A percentile compares a stretch with the other conserved stretches of the same genome.
Conservation (phyloP, 2,329 filamentous ascomycete species). For the Westerdykella sp. region DNA sequence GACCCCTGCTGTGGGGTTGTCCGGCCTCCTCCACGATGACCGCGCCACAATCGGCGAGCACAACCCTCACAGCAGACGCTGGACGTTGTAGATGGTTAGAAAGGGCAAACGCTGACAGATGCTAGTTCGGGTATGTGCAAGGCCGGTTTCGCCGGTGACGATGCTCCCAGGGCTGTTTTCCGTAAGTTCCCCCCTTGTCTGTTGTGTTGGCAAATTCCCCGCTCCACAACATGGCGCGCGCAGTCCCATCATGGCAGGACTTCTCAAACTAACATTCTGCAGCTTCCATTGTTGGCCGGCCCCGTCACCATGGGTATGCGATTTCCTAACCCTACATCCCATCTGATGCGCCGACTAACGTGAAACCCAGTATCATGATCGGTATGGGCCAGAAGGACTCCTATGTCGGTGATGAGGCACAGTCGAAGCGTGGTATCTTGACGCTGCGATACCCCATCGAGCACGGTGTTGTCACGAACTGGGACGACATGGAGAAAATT, state of each 20-base stretch:
- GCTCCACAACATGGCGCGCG: neutral
- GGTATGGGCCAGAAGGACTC: slow-evolving; percentile 99
- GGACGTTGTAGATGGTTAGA: slow-evolving; percentile 13
- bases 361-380: slow-evolving; percentile 86
- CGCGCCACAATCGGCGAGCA: slow-evolving; percentile 17
- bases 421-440: slow-evolving; percentile 99
- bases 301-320: slow-evolving; percentile 98
- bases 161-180: slow-evolving; percentile 99
- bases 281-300: slow-evolving; percentile 99
- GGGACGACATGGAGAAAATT: slow-evolving; percentile 99
- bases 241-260: neutral
- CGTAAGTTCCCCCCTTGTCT: slow-evolving; percentile 64
- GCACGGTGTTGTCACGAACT: slow-evolving; percentile 99
- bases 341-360: slow-evolving; percentile 35
- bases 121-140: slow-evolving; percentile 99
- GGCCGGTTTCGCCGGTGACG: slow-evolving; percentile 99
- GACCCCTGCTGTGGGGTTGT: slow-evolving; percentile 36
- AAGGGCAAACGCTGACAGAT: slow-evolving; percentile 34
- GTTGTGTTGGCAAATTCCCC: slow-evolving; percentile 9
- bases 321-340: slow-evolving; percentile 4
- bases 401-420: slow-evolving; percentile 99
- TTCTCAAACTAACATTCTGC: slow-evolving; percentile 20
- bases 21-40: slow-evolving; percentile 17
- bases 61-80: slow-evolving; percentile 17
- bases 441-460: slow-evolving; percentile 99